Base-by-base conservation (phyloP, 2,329 filamentous ascomycete species). In the Fusarium mangiferae region DNA sequence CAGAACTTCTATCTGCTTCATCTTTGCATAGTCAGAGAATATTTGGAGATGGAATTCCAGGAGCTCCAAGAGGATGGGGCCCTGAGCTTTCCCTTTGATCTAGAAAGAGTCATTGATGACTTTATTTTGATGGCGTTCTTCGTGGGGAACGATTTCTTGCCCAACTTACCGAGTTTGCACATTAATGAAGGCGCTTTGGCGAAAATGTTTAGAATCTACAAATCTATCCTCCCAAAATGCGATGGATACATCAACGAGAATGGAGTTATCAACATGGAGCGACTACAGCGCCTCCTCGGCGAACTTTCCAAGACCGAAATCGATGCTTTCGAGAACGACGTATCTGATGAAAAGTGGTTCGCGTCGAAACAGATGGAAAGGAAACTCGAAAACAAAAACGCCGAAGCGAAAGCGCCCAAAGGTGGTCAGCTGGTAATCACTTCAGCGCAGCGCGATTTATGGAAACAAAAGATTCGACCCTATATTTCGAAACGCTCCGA, bases 61-160 rank as follows among this genome's bases (percentile, higher is more conserved):
- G 95, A 98, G 74, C 85, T 99, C 76, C 91, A 96, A 82, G 85
- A 92, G 79, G 89, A 92, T 28, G 93, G 91, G 24, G 85, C 87
- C 77, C 86, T 98, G 76, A 87, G 86, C 45, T 95, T 98, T 78
- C 86, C 90, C 55, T 99, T 97, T 80, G 93, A 99, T 80, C 92
- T 99, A 88, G 96, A 99, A 86, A 91, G 93, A 73, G 91, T 99
- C 80, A 98, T 99, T 84, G 96, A 99, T 82, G 96, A 99, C 86
- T 99, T 99, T 83, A 98, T 99, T 81, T 90, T 99, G 70, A 98
- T 99, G 95, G 96, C 95, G 54, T 99, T 99, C 86, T 99, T 99
- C 83, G 94, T 99, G 78, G 96, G 96, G 81, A 99, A 99, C 83
- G 96, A 99, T 89, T 99, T 99, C 85, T 89, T 99, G 82, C 96